Base-by-base conservation (phyloP, 306 rosid species). In the Corylus americana region DNA sequence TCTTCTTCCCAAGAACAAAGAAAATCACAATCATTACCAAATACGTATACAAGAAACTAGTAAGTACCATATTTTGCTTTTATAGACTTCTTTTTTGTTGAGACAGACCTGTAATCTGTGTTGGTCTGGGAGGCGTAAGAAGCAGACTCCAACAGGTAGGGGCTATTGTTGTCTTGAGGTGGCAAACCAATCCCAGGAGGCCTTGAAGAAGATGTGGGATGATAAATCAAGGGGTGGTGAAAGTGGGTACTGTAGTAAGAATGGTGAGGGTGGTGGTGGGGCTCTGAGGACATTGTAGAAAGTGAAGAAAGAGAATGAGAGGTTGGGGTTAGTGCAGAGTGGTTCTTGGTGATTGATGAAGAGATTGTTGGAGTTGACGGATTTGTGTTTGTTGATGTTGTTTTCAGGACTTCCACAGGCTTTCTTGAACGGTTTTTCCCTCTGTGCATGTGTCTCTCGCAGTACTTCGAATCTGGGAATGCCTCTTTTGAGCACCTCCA, bases 341-440 rank as follows among this genome's bases (percentile, higher is more conserved):
- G 63, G 70, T 76, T 86, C 74, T 83, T 90, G 35, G 89, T 80
- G 67, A 87, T 82, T 81, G 93, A 83, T 72, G 88, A 86, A 59
- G 88, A 86, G 85, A 83, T 80, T 42, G 83, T 16, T 27, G 86
- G 44, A 66, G 88, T 47, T 78, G 88, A 78, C 16, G 79, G 74
- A 75, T 55, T 74, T 7, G 82, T 69, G 74, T 74, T 79, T 35
- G 87, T 11, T 37, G 85, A 70, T 77, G 96, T 51, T 80, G 92
- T 74, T 86, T 91, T 92, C 82, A 89, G 84, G 79, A 85, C 86
- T 89, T 92, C 98, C 93, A 90, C 95, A 87, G 95, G 98, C 94
- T 95, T 95, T 95, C 98, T 95, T 90, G 97, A 90, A 92, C 98
- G 98, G 88, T 95, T 93, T 37, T 95, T 95, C n/a, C 98, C 98